Evolutionary conservation across 202 grass and related monocot genomes (phyloP), one percentile per base, ranked within the genome.

Genomic region (Digitaria exilis): DNA sequence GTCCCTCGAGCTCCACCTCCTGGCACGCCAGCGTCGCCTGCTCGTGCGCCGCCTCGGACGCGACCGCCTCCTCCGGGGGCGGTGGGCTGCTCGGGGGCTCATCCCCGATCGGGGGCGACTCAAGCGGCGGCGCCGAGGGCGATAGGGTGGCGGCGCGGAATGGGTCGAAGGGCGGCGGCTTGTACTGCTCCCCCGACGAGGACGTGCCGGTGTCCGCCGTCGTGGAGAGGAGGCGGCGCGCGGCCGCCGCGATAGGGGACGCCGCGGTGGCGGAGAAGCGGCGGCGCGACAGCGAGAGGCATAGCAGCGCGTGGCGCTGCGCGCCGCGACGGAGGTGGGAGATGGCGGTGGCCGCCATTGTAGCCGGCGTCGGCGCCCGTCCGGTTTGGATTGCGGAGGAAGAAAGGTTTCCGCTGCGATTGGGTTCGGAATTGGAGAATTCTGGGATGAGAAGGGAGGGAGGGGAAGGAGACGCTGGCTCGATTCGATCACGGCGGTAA

Each of bases 311-410:
- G 78, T 87, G 87, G 50, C 83, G 85, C 70, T 75, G 87, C 61
- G 57, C 78, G 34, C 80, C 86, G 3, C 84, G 92, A 19, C 94
- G 92, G 46, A 93, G 89, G 82, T 87, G 91, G 22, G 84, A 80
- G 73, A 90, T 77, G 77, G 88, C 88, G 73, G 87, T 78, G 48
- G 79, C 62, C 45, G 77, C 51, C 68, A 80, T 78, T 66, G 66
- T 54, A 84, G 68, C 73, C 69, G 69, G 75, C 52, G 71, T 64
- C 54, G 41, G 35, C 66, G 66, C 30, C 65, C 77, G 77, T 26
- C 39, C 46, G 84, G 78, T 76, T 73, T 81, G 74, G 71, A 69
- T 76, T 79, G 76, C 37, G 66, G 68, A 79, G 42, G 75, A 81
- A 77, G 84, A 82, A 87, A 84, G 73, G 51, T 29, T 43, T n/a